Base-by-base conservation (phyloP, 2,329 filamentous ascomycete genomes). In the Beauveria caledonica region DNA sequence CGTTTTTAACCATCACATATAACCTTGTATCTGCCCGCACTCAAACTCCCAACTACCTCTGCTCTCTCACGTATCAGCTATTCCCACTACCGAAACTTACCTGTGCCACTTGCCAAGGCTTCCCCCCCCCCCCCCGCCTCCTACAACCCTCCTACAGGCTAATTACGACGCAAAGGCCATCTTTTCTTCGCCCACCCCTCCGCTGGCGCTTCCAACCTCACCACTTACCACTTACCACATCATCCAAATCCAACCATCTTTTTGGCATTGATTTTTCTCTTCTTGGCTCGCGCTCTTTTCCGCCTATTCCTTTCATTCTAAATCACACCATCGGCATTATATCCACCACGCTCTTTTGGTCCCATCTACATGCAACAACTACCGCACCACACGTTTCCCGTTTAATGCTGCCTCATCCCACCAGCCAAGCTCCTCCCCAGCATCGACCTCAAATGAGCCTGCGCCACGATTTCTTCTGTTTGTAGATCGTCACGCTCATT, bases 101-200 rank as follows among this genome's bases (percentile, higher is more conserved):
- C 44, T 49, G 54, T 57, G 54, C 44, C 29, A 49, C 54, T 11
- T 49, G 54, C 54, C 54, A 57, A 57, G 54, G n/a, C n/a, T n/a
- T n/a, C 19, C 50, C 39, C 29, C 48, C 29, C 40, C 15, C 33
- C 33, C 29, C 29, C 33, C 33, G 33, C 33, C 33, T 36, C 33
- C 33, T 36, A 36, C 33, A 36, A 36, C 33, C 33, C 33, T 53
- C 44, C 15, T 57, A n/a, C n/a, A n/a, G n/a, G n/a, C n/a, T n/a
- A n/a, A n/a, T n/a, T n/a, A n/a, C 54, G 15, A 40, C 45, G 40
- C 54, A 49, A 49, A 49, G 19, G 10, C 11, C n/a, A 25, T 15
- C 54, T n/a, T 44, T n/a, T 44, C 19, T 57, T 57, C 44, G 21
- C 54, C 45, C 33, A 36, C 9, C 45, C 21, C 11, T 25, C 54